These are phyloP conservation scores for Eimeria tenella DNA, from an alignment of 169 alveolate species.

Conservation along the genomic window DNA sequence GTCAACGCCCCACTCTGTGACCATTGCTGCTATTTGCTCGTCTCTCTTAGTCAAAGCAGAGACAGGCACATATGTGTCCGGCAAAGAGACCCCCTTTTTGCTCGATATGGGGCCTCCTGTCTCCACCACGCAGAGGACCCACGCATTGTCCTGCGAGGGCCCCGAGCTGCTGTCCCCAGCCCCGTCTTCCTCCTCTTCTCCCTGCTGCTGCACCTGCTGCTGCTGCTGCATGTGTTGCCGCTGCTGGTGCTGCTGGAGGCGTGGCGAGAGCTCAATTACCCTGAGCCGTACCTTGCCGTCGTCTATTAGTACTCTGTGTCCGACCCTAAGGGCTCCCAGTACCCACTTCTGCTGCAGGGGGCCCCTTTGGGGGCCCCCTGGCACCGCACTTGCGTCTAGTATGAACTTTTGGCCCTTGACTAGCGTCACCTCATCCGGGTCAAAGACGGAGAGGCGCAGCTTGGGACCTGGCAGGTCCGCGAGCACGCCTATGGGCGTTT, in stretches of 20 bases:
- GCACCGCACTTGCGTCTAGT: conserved; percentile 93
- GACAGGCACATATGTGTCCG: conserved; percentile 86
- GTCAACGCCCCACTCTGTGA: conserved; percentile 88
- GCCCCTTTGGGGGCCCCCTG: conserved; percentile 90
- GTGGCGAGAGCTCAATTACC: conserved; percentile 83
- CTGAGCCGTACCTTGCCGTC: conserved; percentile 95
- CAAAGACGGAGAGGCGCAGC: conserved; percentile 95
- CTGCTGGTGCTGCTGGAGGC: not conserved
- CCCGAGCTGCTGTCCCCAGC: not conserved
- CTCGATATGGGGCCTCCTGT: conserved; percentile 85
- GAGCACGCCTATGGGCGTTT: conserved; percentile 80
- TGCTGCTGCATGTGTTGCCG: conserved; percentile 9
- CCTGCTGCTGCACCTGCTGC: conserved; percentile 12
- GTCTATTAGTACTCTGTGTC: conserved; percentile 95
- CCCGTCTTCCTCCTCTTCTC: not conserved
- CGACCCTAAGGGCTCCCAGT: conserved; percentile 94
- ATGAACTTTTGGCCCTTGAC: conserved; percentile 93
- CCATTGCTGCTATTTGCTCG: conserved; percentile 82
- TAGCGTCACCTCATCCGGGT: conserved; percentile 87
- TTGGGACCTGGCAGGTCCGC: conserved; percentile 97
- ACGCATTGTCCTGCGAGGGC: not conserved
- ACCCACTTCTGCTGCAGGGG: conserved; percentile 93
- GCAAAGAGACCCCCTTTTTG: conserved; percentile 90
- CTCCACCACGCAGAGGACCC: conserved; percentile 58
- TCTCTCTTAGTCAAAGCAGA: conserved; percentile 88